Evolutionary conservation across 2,329 filamentous ascomycete genomes (phyloP).

Genomic region (Penicillium vulpinum): DNA sequence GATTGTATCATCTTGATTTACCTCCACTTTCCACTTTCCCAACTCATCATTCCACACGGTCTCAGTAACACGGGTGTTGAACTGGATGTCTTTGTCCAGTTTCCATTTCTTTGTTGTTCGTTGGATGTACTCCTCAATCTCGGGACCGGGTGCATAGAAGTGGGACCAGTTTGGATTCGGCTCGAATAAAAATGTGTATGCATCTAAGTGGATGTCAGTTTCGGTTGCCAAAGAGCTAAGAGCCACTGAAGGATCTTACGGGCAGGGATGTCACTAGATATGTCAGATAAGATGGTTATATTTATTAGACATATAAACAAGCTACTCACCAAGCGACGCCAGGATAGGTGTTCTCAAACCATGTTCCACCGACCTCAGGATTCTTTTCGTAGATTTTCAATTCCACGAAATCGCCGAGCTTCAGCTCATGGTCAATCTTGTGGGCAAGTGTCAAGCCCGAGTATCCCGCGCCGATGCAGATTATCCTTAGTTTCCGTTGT

Average conservation of each 20-base stretch:
- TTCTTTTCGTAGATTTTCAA: slow-evolving; percentile 17
- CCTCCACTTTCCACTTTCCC: slow-evolving; percentile 37
- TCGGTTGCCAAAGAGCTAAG: background rate
- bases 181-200: slow-evolving; percentile 45
- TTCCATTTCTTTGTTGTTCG: slow-evolving; percentile 40
- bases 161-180: slow-evolving; percentile 47
- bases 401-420: slow-evolving; percentile 8
- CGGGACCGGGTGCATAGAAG: slow-evolving; percentile 42
- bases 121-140: slow-evolving; percentile 47
- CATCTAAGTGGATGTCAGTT: slow-evolving; percentile 1
- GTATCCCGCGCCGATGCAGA: slow-evolving; percentile 25
- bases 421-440: slow-evolving; percentile 20
- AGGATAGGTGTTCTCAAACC: slow-evolving; percentile 21
- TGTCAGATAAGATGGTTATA: background rate
- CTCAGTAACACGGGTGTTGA: slow-evolving; percentile 39
- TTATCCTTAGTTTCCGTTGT: slow-evolving; percentile 2
- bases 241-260: slow-evolving; percentile 21
- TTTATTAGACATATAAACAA: background rate
- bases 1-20: slow-evolving; percentile 29
- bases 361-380: slow-evolving; percentile 14
- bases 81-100: slow-evolving; percentile 41
- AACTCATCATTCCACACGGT: slow-evolving; percentile 42
- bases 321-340: slow-evolving; percentile 29
- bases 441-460: slow-evolving; percentile 23
- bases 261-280: slow-evolving; percentile 28